Conservation (phyloP, 345 rosid species). For the Rhodomyrtus tomentosa region DNA sequence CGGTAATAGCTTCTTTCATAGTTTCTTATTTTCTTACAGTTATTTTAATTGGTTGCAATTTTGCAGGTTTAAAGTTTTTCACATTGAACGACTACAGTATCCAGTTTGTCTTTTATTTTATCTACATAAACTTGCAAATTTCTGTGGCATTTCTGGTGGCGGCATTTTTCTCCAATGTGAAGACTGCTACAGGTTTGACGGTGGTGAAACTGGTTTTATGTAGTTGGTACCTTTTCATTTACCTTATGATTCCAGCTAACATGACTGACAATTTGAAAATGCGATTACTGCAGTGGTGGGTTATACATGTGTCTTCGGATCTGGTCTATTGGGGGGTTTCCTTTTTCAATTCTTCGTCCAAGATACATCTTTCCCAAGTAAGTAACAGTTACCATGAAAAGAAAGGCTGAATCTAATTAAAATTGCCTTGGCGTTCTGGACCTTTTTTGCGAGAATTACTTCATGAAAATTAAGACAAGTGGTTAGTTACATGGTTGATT, state of each 20-base stretch:
- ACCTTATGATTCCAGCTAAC: neutral
- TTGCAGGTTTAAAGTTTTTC: slow-evolving; percentile 79
- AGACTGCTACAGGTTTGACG: slow-evolving; percentile 78
- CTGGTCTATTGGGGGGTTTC: slow-evolving; percentile 72
- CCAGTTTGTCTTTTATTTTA: slow-evolving; percentile 59
- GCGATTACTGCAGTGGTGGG: slow-evolving; percentile 40
- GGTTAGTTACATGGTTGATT: neutral
- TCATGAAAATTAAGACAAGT: neutral
- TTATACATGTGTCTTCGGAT: slow-evolving; percentile 59
- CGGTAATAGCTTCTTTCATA: slow-evolving; percentile 26
- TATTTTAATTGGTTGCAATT: neutral
- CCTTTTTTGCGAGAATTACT: neutral
- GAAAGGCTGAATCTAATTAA: neutral
- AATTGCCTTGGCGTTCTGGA: neutral
- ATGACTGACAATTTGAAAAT: slow-evolving; percentile 2
- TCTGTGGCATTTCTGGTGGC: slow-evolving; percentile 63
- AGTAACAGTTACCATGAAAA: slow-evolving; percentile 14
- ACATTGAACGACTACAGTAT: slow-evolving; percentile 52
- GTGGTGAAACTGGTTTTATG: neutral
- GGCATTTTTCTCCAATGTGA: slow-evolving; percentile 52
- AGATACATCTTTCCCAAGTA: slow-evolving; percentile 70
- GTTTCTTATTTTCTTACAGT: neutral
- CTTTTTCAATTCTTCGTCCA: slow-evolving; percentile 53
- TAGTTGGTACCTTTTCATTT: neutral
- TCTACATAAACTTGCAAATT: slow-evolving; percentile 81